Conservation (phyloP, 2,329 filamentous ascomycete species). For the Fusarium xylarioides region DNA sequence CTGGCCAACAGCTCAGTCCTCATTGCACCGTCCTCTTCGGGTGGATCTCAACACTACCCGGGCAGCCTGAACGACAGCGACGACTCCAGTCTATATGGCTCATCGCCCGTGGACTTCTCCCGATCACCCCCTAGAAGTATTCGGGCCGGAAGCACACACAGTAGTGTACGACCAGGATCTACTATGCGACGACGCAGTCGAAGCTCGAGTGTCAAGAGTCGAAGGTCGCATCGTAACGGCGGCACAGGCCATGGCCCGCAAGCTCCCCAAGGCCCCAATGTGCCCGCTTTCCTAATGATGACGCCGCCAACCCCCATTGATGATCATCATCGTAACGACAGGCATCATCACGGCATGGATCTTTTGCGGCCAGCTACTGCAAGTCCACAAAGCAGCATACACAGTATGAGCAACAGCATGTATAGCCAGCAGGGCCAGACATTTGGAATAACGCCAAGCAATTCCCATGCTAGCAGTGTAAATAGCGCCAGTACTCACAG, state of each 20-base stretch:
- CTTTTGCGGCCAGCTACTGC: conserved; percentile 47
- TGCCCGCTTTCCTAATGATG: conserved; percentile 58
- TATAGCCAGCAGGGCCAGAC: conserved; percentile 15
- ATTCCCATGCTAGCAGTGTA: conserved; percentile 10
- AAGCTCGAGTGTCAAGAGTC: conserved; percentile 62
- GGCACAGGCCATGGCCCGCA: conserved; percentile 37
- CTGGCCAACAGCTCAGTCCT: conserved; percentile 81
- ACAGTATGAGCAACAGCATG: conserved; percentile 33
- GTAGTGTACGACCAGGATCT: conserved; percentile 56
- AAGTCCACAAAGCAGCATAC: conserved; percentile 40
- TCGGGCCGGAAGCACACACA: conserved; percentile 57
- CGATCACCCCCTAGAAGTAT: conserved; percentile 66
- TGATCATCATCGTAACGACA: conserved; percentile 29
- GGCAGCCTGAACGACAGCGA: conserved; percentile 62
- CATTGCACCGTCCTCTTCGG: conserved; percentile 57
- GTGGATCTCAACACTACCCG: conserved; percentile 49
- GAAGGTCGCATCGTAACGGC: conserved; percentile 53
- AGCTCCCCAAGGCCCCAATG: conserved; percentile 36
- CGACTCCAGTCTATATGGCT: conserved; percentile 64
- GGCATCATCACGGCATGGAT: conserved; percentile 42
- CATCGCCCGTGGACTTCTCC: conserved; percentile 66
- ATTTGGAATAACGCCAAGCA: conserved; percentile 21
- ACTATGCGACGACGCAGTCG: conserved; percentile 55
- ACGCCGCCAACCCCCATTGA: conserved; percentile 57
- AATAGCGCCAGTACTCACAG: conserved; percentile 30